phyloP scores from a whole-genome alignment of 139 green algal genomes.

The Auxenochlorella pyrenoidosa region DNA sequence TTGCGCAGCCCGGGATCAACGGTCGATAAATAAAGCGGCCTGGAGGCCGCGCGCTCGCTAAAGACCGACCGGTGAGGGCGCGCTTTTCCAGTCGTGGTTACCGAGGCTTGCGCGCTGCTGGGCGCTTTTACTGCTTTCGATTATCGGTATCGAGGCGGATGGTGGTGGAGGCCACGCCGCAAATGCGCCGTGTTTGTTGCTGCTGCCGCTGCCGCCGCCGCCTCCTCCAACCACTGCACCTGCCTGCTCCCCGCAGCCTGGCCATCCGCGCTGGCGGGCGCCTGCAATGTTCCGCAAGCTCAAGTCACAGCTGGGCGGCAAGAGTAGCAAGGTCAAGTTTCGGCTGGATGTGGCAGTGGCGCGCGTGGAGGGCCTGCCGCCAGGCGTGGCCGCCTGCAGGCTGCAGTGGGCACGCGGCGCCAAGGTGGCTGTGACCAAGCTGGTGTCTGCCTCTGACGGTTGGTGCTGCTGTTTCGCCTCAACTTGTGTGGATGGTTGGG shows the following conservation, averaged over 20 bases:
- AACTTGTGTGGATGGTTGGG: no score
- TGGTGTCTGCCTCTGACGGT: slow-evolving; percentile 55
- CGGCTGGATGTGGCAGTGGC: slow-evolving; percentile 60
- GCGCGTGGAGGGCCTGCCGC: slow-evolving; percentile 62
- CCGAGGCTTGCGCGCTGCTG: neutral
- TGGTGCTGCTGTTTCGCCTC: no score
- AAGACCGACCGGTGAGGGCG: neutral
- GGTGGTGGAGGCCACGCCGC: neutral
- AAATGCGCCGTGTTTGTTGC: neutral
- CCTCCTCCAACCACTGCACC: neutral
- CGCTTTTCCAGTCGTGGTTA: neutral
- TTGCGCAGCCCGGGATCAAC: no score
- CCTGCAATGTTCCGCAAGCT: slow-evolving; percentile 62
- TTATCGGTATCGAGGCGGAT: no score
- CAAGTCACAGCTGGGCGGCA: slow-evolving; percentile 23
- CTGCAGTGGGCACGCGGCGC: slow-evolving; percentile 67
- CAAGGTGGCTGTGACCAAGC: slow-evolving; percentile 73
- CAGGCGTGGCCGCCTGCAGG: slow-evolving; percentile 48
- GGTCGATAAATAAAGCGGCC: no score
- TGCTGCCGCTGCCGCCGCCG: neutral
- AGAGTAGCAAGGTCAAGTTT: slow-evolving; percentile 49
- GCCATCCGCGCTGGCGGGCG: neutral
- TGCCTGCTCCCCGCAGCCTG: neutral
- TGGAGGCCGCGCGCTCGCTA: no score
- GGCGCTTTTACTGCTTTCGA: no score